These are phyloP conservation scores for Ascochyta viciae-villosae DNA, from an alignment of 2,329 filamentous ascomycete genomes.

Conservation along the genomic window DNA sequence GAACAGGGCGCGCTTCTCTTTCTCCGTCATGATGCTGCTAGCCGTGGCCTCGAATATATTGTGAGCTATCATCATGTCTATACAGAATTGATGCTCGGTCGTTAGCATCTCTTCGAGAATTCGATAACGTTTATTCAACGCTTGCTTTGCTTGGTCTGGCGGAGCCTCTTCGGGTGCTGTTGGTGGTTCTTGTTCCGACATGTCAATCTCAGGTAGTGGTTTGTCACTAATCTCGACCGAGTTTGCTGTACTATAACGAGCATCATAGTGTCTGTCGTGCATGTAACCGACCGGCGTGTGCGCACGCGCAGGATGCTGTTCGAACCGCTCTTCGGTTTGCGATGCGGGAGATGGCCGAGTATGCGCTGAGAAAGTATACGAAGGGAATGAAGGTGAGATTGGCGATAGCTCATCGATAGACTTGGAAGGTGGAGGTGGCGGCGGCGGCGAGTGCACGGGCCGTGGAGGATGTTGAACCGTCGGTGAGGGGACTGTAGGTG, in stretches of 20 bases:
- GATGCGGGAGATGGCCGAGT: slow-evolving; percentile 9
- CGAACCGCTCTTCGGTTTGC: slow-evolving; percentile 25
- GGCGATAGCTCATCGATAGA: slow-evolving; percentile 17
- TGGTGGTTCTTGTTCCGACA: slow-evolving; percentile 8
- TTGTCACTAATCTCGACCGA: slow-evolving; percentile 21
- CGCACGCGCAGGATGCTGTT: slow-evolving; percentile 34
- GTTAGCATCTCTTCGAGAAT: slow-evolving; percentile 92
- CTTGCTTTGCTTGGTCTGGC: slow-evolving; percentile 32
- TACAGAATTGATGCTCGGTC: slow-evolving; percentile 88
- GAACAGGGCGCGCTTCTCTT: slow-evolving; percentile 90
- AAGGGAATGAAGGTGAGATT: slow-evolving; percentile 13
- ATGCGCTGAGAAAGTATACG: slow-evolving; percentile 9
- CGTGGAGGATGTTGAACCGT: slow-evolving; percentile 49
- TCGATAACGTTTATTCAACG: slow-evolving; percentile 78
- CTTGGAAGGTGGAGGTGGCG: slow-evolving; percentile 44
- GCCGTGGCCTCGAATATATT: slow-evolving; percentile 98
- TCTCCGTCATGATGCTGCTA: slow-evolving; percentile 76
- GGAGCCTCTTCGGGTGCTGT: slow-evolving; percentile 21
- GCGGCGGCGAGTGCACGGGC: slow-evolving; percentile 57
- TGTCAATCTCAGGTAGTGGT: slow-evolving; percentile 10
- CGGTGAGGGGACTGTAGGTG: slow-evolving; percentile 29
- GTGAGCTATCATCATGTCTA: slow-evolving; percentile 96
- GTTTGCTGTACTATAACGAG: slow-evolving; percentile 27
- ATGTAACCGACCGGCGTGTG: slow-evolving; percentile 29
- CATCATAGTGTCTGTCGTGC: slow-evolving; percentile 27